Conservation (phyloP, 805 yeast species). For the Starmerella lactis-condensi region DNA sequence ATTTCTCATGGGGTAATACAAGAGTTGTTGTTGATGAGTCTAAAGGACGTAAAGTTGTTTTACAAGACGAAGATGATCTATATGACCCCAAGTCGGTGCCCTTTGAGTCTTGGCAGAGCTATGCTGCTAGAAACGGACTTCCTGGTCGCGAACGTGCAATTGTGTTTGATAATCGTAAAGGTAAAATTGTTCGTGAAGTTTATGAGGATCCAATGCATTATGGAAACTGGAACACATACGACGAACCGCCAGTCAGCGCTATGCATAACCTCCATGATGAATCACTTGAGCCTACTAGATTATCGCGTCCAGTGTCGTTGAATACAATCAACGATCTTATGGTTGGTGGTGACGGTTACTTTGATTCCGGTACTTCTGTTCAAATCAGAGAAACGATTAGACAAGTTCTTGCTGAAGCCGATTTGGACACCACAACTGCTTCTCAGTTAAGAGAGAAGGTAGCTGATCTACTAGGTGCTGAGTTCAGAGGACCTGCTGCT, state of each 20-base stretch:
- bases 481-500: slow-evolving; percentile 19
- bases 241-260: background rate
- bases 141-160: slow-evolving; percentile 25
- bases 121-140: slow-evolving; percentile 22
- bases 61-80: slow-evolving; percentile 21
- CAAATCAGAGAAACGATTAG: slow-evolving; percentile 20
- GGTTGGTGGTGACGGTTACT: slow-evolving; percentile 6
- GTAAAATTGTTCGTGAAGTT: slow-evolving; percentile 19
- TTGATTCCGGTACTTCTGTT: slow-evolving; percentile 17
- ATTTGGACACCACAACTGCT: slow-evolving; percentile 23
- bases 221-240: background rate
- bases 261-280: too few species aligned
- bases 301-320: background rate
- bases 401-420: slow-evolving; percentile 20
- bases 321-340: background rate
- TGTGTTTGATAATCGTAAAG: slow-evolving; percentile 22
- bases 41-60: slow-evolving; percentile 30
- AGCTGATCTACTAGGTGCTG: slow-evolving; percentile 22
- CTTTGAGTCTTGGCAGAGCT: slow-evolving; percentile 24
- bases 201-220: slow-evolving; percentile 11
- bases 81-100: slow-evolving; percentile 24
- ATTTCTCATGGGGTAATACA: slow-evolving; percentile 50
- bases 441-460: slow-evolving; percentile 22
- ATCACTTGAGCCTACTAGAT: background rate
- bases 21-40: slow-evolving; percentile 37